Percentiles rank a stretch among this genome's conserved stretches.
These are phyloP conservation scores for Diaporthe sp. DNA, from an alignment of 2,329 filamentous ascomycete genomes.

Conservation along the genomic window DNA sequence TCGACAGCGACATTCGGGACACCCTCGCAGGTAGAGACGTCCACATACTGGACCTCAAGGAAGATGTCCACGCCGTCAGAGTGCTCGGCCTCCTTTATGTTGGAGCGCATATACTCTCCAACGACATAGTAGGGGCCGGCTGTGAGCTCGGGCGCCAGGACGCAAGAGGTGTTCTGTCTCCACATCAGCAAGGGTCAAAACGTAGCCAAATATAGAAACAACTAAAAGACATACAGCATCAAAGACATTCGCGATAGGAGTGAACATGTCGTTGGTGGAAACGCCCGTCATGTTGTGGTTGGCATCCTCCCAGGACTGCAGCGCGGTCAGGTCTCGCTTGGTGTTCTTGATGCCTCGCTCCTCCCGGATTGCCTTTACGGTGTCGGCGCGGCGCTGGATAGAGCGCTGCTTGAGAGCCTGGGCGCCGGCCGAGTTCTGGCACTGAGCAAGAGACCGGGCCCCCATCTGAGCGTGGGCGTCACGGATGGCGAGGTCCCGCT, in stretches of 20 bases:
- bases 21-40: constrained; percentile 56
- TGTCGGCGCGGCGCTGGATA: constrained; percentile 51
- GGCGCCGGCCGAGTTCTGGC: constrained; percentile 47
- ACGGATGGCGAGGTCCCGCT: constrained; percentile 47
- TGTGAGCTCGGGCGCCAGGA: constrained; percentile 48
- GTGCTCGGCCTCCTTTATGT: constrained; percentile 53
- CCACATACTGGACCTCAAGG: constrained; percentile 45
- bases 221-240: constrained; percentile 36
- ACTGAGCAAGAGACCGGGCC: constrained; percentile 40
- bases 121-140: constrained; percentile 50
- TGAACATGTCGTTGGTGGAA: constrained; percentile 45
- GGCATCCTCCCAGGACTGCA: constrained; percentile 46
- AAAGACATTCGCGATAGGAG: constrained; percentile 46
- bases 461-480: constrained; percentile 44
- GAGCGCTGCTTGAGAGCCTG: constrained; percentile 51
- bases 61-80: constrained; percentile 54
- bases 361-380: constrained; percentile 50
- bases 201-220: too few species aligned
- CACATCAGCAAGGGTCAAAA: background rate
- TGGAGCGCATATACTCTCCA: constrained; percentile 56
- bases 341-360: constrained; percentile 49
- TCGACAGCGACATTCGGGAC: constrained; percentile 54
- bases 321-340: constrained; percentile 46
- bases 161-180: constrained; percentile 45
- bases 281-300: constrained; percentile 47